Base-by-base conservation (phyloP, 768 basidiomycete species). In the Kwoniella sp. region DNA sequence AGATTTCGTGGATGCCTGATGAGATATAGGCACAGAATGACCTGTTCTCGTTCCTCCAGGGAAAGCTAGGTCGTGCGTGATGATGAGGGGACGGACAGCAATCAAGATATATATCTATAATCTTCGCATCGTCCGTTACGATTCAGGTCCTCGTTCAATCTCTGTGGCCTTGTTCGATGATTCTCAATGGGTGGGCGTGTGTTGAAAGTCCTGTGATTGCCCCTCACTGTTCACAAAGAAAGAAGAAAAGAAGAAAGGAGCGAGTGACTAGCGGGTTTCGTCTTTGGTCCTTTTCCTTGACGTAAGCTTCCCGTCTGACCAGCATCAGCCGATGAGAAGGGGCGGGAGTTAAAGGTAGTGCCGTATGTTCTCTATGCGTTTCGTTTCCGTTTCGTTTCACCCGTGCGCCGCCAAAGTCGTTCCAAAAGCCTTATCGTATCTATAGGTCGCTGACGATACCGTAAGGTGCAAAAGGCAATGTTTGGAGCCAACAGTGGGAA, bases 1-100 rank as follows among this genome's bases (percentile, higher is more conserved):
- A 15, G 17, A 9, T 19, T 19, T 3, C 40, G 8, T 9, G 4
- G 40, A 44, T 19, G 40, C 17, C 17, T 44, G 40, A 44, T 44
- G 40, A 15, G 17, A 44, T 54, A 25, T 15, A 13, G 25, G 21
- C 33, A 44, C 36, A 1, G 33, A 40, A 12, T 19, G 13, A 19
- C 27, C 36, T 12, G 21, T 58, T 1, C 27, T 36, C 15, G 30
- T 58, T 58, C 48, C 57, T 58, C 57, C 57, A 50, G 57, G 57
- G 57, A 58, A 58, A 22, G 19, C 15, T 21, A 53, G 52, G 21
- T 53, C 27, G 17, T 24, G 26, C 22, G 55, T 4, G 22, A 46
- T 17, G 55, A 46, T 57, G 29, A 27, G 46, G 27, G 21, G 37
- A 46, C 6, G 10, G 37, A 10, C 5, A 33, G 3, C n/a, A 29